Evolutionary conservation across 1,139 yeast species (phyloP), one percentile per base, ranked within the genome.

Genomic region (Magnusiomyces tetraspermus): DNA sequence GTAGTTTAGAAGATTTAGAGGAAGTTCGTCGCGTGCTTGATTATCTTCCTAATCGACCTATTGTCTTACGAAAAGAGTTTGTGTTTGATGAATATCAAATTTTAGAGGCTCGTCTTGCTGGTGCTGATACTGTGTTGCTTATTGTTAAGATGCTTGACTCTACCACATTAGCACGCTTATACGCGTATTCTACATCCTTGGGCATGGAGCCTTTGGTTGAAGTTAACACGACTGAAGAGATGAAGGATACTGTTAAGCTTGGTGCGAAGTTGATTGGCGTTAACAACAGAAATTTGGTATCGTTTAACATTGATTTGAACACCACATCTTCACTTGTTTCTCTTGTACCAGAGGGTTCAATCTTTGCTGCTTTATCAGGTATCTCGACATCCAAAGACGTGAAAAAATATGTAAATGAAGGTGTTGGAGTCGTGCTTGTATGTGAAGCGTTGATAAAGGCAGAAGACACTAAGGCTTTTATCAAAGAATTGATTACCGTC

Each of bases 141-240:
- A 92, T 92, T 64, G 98, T 92, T 42, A 94, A 94, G 71, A 92
- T 92, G 98, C 76, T 92, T 53, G 71, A 76, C 13, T 80, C 79
- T 54, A 67, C 63, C 1, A 67, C 76, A 52, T 76, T 92, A 52
- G 70, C 71, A 48, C 76, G 77, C 54, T 76, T 92, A 33, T 88
- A 86, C 66, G 67, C 74, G 15, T 92, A 85, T 70, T 80, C 96
- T 0, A 70, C 71, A 58, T 72, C 78, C 0, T 75, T 92, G 57
- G 89, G 86, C 0, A 85, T 92, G 89, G 95, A 89, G 61, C 98
- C 98, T 17, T 73, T 92, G 58, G 97, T 94, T n/a, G 98, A 92
- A 68, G 95, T 92, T 23, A 85, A 87, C 64, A 81, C 86, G 47
- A 75, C 74, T n/a, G 74, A 73, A 1, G 98, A 92, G 66, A 76